Base-by-base conservation (phyloP, 2,329 filamentous ascomycete species). In the Paecilomyces sp. region DNA sequence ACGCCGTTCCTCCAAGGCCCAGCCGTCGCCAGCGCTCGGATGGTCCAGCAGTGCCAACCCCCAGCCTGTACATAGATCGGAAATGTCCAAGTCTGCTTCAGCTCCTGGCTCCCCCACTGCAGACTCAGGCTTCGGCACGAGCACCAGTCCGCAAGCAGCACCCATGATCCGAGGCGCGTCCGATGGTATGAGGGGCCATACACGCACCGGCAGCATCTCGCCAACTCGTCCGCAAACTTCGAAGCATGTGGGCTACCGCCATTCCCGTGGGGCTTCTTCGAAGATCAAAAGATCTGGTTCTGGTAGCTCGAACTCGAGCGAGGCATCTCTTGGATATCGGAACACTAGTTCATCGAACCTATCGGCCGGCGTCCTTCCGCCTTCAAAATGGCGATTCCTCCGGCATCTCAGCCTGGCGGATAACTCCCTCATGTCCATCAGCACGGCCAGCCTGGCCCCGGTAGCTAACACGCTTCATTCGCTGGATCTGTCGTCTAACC, bases 371-470 rank as follows among this genome's bases (percentile, higher is more conserved):
- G 82, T 88, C 61, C 80, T 97, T 15, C 91, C 92, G 51, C 79
- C 90, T 0, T 90, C 88, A 1, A 97, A 97, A 75, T 99, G 94
- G 94, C 87, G 93, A 60, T 96, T 97, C 74, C 77, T 99, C 68
- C 88, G 90, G 70, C 93, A 97, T 76, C 82, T 99, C 51, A 94
- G 92, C 71, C 80, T 99, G 57, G 88, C 93, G 5, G 94, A 97
- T 71, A 99, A 97, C 75, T 88, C 89, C 8, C 81, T 99, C 63
- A 96, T 91, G 7, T 86, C 87, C 4, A 87, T 99, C 63, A 84
- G 88, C 50, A 83, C 87, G 3, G 78, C 85, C 55, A 91, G 92
- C 70, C 81, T 99, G 63, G 81, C 85, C 8, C 93, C 94, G 15
- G 82, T 99, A 56, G 88, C 92, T 50, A 91, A 91, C 68, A 96